Evolutionary conservation across 495 filamentous ascomycete species (phyloP).

Genomic region (Penicillium verhagenii): DNA sequence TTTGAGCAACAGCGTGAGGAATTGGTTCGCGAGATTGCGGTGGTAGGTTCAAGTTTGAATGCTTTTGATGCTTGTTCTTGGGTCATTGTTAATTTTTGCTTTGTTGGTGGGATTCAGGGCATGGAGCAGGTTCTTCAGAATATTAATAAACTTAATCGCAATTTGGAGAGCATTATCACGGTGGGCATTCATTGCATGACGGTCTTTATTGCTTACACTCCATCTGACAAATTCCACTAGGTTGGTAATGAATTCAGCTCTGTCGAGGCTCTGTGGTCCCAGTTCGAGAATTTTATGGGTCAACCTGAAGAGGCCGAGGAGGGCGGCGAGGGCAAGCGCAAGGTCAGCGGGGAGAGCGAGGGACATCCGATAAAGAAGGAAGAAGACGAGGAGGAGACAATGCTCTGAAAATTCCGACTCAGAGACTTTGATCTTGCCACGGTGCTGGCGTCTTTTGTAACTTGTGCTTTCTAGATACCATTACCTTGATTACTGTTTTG

Average conservation of each 20-base stretch:
- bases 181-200: slow-evolving; percentile 50
- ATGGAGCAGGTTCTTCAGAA: slow-evolving; percentile 95
- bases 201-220: neutral
- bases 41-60: too few species aligned
- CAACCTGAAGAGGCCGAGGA: slow-evolving; percentile 53
- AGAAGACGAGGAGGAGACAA: slow-evolving; percentile 9
- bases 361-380: slow-evolving; percentile 20
- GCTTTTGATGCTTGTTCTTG: neutral
- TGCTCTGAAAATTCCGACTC: neutral
- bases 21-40: slow-evolving; percentile 74
- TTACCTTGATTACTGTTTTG: slow-evolving; percentile 3
- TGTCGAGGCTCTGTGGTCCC: slow-evolving; percentile 93
- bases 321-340: slow-evolving; percentile 21
- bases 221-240: slow-evolving; percentile 36
- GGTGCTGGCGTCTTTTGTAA: neutral
- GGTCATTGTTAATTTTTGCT: neutral
- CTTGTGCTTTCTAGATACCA: slow-evolving; percentile 19
- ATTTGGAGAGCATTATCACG: slow-evolving; percentile 86
- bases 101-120: slow-evolving; percentile 47
- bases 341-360: slow-evolving; percentile 30
- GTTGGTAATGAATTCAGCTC: slow-evolving; percentile 97
- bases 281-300: slow-evolving; percentile 96
- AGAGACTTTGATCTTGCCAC: neutral
- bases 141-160: slow-evolving; percentile 92
- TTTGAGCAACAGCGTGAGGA: slow-evolving; percentile 83